Conservation (phyloP, 768 basidiomycete genomes). For the Boletus rubescentipes region DNA sequence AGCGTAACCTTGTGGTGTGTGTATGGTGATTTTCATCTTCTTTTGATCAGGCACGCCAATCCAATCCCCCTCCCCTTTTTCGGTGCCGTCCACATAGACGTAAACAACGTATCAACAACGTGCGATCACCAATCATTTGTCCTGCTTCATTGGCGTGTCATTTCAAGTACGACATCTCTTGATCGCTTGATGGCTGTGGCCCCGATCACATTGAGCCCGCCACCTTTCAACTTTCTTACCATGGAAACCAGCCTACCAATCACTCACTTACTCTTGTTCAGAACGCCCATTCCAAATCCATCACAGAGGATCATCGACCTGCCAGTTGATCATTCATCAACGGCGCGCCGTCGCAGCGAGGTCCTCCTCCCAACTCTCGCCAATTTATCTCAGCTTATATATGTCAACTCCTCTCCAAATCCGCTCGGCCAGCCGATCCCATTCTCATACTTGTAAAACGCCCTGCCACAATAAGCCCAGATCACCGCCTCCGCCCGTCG, state of each 20-base stretch:
- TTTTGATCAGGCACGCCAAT: constrained; percentile 29
- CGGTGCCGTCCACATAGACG: constrained; percentile 31
- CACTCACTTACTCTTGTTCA: constrained; percentile 4
- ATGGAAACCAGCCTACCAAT: constrained; percentile 28
- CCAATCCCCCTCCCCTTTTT: constrained; percentile 26
- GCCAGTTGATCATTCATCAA: constrained; percentile 5
- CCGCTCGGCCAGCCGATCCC: constrained; percentile 17
- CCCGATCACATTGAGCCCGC: constrained; percentile 16
- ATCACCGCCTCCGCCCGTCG: constrained; percentile 7
- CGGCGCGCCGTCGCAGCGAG: constrained; percentile 18
- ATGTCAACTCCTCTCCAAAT: constrained; percentile 20
- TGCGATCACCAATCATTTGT: constrained; percentile 28
- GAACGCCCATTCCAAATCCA: constrained; percentile 4
- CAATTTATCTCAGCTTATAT: constrained; percentile 18
- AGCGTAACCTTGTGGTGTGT: constrained; percentile 16
- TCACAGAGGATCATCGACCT: neutral
- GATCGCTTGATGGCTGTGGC: constrained; percentile 23
- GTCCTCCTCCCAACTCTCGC: neutral
- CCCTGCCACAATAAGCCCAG: constrained; percentile 6
- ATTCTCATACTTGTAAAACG: constrained; percentile 7
- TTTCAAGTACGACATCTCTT: constrained; percentile 28
- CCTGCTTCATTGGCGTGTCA: constrained; percentile 20
- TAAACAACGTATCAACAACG: constrained; percentile 27
- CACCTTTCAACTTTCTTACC: constrained; percentile 21
- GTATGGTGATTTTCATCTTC: constrained; percentile 22